Percentiles rank a stretch among this genome's conserved stretches.
Evolutionary conservation across 345 rosid species (phyloP).

Genomic region (Eucalyptus pauciflora): DNA sequence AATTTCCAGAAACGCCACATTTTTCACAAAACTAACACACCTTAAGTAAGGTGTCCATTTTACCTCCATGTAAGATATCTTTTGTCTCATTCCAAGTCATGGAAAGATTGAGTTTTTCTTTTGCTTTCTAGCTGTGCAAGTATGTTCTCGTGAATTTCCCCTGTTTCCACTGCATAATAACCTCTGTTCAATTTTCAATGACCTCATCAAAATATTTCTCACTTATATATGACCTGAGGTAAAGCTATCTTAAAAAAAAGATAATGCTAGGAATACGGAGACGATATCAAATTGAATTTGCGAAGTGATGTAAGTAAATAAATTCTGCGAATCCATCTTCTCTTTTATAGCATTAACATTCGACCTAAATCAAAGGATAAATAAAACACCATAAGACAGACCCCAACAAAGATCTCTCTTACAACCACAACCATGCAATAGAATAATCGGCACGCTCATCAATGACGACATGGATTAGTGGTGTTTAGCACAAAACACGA

Average conservation of each 20-base stretch:
- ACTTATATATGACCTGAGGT: not conserved
- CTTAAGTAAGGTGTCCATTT: no score
- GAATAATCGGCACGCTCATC: not conserved
- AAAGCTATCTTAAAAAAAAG: not conserved
- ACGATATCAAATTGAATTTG: not conserved
- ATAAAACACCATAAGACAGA: not conserved
- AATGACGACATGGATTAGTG: not conserved
- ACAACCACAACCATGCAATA: not conserved
- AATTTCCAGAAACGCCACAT: no score
- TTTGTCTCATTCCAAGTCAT: not conserved
- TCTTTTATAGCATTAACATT: not conserved
- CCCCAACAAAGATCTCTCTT: not conserved
- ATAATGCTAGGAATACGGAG: not conserved
- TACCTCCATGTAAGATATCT: not conserved
- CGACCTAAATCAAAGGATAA: not conserved
- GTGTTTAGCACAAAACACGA: not conserved
- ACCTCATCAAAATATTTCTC: not conserved
- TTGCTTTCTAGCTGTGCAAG: not conserved
- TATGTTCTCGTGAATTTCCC: not conserved
- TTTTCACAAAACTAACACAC: no score
- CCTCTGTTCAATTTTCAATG: not conserved
- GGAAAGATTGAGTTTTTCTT: not conserved
- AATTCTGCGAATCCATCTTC: not conserved
- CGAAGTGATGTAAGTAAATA: not conserved
- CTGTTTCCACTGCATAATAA: not conserved